Evolutionary conservation across 352 stramenopile species (phyloP).

Genomic region (Pythium chondricola): DNA sequence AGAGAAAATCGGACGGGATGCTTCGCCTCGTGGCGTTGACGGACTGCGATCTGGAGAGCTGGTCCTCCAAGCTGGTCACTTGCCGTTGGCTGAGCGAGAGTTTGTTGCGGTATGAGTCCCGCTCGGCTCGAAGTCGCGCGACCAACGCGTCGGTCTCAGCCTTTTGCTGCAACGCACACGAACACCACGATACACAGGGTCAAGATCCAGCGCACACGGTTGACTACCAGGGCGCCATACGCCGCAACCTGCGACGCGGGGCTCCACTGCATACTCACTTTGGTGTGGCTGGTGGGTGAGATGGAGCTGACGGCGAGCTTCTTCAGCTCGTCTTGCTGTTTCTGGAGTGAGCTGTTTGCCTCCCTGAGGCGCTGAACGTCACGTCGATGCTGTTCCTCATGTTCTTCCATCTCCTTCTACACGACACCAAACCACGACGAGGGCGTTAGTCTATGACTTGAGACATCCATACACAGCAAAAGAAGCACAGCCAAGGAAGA

Average conservation of each 20-base stretch:
- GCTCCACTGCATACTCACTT: slow-evolving; percentile 25
- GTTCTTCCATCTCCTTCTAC: slow-evolving; percentile 16
- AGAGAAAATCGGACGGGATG: slow-evolving; percentile 63
- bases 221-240: slow-evolving; percentile 11
- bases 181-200: slow-evolving; percentile 22
- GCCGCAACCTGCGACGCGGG: too few relatives aligned
- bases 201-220: slow-evolving; percentile 19
- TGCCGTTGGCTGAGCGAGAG: slow-evolving; percentile 49
- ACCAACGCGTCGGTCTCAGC: slow-evolving; percentile 30
- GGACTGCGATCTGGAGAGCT: slow-evolving; percentile 41
- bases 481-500: slow-evolving; percentile 4
- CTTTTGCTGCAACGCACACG: slow-evolving; percentile 31
- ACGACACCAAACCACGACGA: slow-evolving; percentile 13
- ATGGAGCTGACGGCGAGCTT: slow-evolving; percentile 15
- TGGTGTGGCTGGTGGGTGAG: slow-evolving; percentile 13
- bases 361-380: slow-evolving; percentile 36
- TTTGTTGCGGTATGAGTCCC: slow-evolving; percentile 35
- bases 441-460: too few relatives aligned
- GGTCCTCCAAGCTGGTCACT: slow-evolving; percentile 45
- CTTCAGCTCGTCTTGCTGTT: slow-evolving; percentile 20
- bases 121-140: slow-evolving; percentile 40
- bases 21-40: slow-evolving; percentile 38
- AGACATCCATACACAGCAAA: neutral
- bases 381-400: slow-evolving; percentile 21
- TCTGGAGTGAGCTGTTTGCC: slow-evolving; percentile 30